Conservation (phyloP, 768 basidiomycete species). For the Mycena chlorophos region DNA sequence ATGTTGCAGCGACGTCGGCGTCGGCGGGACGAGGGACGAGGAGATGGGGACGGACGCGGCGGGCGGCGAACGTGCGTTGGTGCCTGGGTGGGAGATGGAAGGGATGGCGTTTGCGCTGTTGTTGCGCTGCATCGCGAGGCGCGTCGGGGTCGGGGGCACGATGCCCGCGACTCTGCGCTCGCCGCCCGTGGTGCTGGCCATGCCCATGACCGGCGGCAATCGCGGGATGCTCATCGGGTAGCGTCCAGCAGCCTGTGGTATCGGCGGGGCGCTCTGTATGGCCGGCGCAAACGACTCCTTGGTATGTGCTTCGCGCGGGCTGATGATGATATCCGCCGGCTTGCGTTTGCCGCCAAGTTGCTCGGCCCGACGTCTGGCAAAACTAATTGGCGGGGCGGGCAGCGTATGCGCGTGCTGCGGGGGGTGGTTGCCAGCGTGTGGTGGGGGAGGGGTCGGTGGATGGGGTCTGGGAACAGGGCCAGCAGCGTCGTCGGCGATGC, state of each 20-base stretch:
- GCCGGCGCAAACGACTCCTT: slow-evolving; percentile 60
- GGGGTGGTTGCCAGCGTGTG: slow-evolving; percentile 28
- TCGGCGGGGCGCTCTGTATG: slow-evolving; percentile 77
- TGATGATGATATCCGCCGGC: slow-evolving; percentile 79
- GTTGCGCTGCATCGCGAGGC: slow-evolving; percentile 51
- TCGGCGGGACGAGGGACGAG: slow-evolving; percentile 62
- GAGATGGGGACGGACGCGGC: slow-evolving; percentile 69
- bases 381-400: slow-evolving; percentile 73
- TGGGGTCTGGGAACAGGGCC: not conserved
- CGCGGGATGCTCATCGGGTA: slow-evolving; percentile 69
- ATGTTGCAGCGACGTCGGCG: slow-evolving; percentile 64
- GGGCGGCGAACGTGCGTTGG: slow-evolving; percentile 47
- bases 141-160: slow-evolving; percentile 73
- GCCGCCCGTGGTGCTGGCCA: no score
- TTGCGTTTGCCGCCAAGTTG: slow-evolving; percentile 68
- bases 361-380: slow-evolving; percentile 71
- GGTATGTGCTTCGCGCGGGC: slow-evolving; percentile 58
- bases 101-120: slow-evolving; percentile 10
- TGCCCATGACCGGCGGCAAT: slow-evolving; percentile 50
- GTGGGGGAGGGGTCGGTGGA: slow-evolving; percentile 20
- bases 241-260: slow-evolving; percentile 50
- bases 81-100: slow-evolving; percentile 12
- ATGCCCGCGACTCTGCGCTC: slow-evolving; percentile 56
- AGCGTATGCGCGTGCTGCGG: slow-evolving; percentile 41
- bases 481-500: slow-evolving; percentile 43